Conservation (phyloP, 2,329 filamentous ascomycete species). For the Penicillium sp. region DNA sequence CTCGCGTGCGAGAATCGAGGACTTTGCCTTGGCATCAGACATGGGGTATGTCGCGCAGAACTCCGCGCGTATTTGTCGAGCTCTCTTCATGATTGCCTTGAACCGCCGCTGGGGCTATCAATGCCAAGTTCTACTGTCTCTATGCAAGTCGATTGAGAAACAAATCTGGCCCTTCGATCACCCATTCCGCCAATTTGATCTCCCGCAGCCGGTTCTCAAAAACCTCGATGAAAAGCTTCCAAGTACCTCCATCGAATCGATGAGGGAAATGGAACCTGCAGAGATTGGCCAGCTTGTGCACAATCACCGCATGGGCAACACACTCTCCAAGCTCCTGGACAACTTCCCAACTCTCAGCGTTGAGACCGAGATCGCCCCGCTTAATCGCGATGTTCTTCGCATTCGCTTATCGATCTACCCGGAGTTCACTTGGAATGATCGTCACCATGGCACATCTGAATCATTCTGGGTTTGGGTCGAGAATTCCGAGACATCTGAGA, state of each 20-base stretch:
- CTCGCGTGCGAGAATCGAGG: conserved; percentile 80
- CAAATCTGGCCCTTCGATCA: conserved; percentile 94
- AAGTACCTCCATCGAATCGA: conserved; percentile 71
- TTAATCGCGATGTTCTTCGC: conserved; percentile 92
- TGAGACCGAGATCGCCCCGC: conserved; percentile 89
- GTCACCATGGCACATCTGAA: conserved; percentile 89
- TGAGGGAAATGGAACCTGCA: conserved; percentile 89
- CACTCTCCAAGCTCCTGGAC: conserved; percentile 76
- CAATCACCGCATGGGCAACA: conserved; percentile 82
- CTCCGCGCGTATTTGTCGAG: conserved; percentile 87
- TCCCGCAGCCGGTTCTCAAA: conserved; percentile 78
- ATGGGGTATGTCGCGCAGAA: conserved; percentile 95
- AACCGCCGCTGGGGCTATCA: conserved; percentile 96
- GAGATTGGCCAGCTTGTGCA: conserved; percentile 92
- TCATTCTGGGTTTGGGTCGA: conserved; percentile 99
- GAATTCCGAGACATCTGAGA: conserved; percentile 95
- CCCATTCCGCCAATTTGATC: conserved; percentile 90
- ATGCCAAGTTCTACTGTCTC: conserved; percentile 82
- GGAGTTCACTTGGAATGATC: conserved; percentile 93
- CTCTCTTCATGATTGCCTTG: conserved; percentile 95
- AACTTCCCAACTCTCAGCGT: conserved; percentile 91
- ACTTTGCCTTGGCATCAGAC: conserved; percentile 91
- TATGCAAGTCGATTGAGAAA: conserved; percentile 97
- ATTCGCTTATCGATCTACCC: conserved; percentile 83
- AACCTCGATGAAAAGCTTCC: conserved; percentile 81